phyloP scores from a whole-genome alignment of 768 basidiomycete species.

The Serendipita sp. region DNA sequence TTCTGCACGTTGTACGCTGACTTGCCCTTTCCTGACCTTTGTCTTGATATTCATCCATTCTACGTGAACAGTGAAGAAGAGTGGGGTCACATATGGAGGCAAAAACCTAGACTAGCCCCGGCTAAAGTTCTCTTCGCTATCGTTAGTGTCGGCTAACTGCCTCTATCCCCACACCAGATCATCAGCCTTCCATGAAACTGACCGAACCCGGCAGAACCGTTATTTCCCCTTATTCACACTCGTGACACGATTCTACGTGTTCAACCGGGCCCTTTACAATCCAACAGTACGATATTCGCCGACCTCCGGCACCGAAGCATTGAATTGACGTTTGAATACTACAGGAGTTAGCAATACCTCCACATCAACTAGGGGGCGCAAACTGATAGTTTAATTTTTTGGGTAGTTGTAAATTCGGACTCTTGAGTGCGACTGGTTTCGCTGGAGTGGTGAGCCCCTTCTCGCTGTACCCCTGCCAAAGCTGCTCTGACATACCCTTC shows the following conservation, averaged over 20 bases:
- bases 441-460: background rate
- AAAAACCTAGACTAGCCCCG: background rate
- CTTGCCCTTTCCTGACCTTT: background rate
- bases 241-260: background rate
- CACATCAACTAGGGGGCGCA: too few relatives aligned
- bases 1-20: background rate
- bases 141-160: background rate
- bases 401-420: background rate
- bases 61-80: background rate
- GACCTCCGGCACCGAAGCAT: too few relatives aligned
- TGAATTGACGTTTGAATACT: too few relatives aligned
- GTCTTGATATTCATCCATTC: background rate
- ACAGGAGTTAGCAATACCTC: too few relatives aligned
- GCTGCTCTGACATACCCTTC: background rate
- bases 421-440: background rate
- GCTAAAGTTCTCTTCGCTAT: background rate
- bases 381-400: background rate
- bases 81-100: background rate
- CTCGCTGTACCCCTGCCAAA: background rate
- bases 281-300: background rate
- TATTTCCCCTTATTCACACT: constrained; percentile 3
- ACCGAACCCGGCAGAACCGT: background rate
- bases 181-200: background rate
- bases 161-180: background rate
- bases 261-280: background rate